Evolutionary conservation across 2,329 filamentous ascomycete genomes (phyloP), one percentile per base, ranked within the genome.

Genomic region (Endocalyx cinctus): DNA sequence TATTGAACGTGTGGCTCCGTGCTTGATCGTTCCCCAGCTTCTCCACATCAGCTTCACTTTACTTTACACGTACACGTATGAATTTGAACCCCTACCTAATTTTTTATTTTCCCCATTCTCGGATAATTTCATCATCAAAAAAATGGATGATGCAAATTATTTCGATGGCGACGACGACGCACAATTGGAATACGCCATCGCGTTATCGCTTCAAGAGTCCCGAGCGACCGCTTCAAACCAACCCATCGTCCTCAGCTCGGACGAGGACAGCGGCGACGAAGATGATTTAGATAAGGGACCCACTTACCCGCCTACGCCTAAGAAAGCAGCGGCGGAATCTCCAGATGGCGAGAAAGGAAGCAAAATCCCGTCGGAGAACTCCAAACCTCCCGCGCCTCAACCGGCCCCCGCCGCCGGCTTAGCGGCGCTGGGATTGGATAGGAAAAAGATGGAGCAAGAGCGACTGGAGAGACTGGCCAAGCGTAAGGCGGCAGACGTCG

Each of bases 361-460:
- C 20, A 23, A 23, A n/a, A n/a, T n/a, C n/a, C n/a, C n/a, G n/a
- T n/a, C n/a, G 20, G 8, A 23, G 20, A 23, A 23, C 8, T n/a
- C 20, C 20, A n/a, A 23, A 23, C 8, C n/a, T 23, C 20, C 8
- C 20, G 20, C n/a, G 20, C 20, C 8, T 8, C 20, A 23, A 25
- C 31, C 43, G 23, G 8, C 39, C 14, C 27, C 38, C 12, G 17
- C 35, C 6, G 27, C 31, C 27, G 27, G 39, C 14, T 40, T 51
- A 13, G 19, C 44, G 18, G 66, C 69, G 0, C 47, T 77, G 5
- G 72, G 73, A 4, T 59, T 94, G 2, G 75, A 95, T 62, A 76
- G 89, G 22, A 87, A 81, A 58, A 74, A 78, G 33, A 92, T 95
- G 87, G 90, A 96, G 57, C 70, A 80, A 49, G 87, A 94, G 54